Base-by-base conservation (phyloP, 139 green algal genomes). In the Tetraselmis striata region DNA sequence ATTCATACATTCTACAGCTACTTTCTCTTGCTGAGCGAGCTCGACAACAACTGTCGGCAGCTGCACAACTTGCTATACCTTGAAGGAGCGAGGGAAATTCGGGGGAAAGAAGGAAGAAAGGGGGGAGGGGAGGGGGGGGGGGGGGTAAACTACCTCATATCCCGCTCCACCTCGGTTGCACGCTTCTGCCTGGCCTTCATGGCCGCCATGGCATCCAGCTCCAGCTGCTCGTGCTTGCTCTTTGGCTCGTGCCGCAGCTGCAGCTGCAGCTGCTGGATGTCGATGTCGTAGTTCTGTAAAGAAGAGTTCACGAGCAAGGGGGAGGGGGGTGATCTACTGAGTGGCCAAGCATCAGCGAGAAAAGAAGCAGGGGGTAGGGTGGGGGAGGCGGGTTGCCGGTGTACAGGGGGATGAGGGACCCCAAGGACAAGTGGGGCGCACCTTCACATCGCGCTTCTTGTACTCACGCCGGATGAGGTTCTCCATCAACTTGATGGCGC, bases 361-460 rank as follows among this genome's bases (percentile, higher is more conserved):
- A n/a, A n/a, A n/a, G n/a, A n/a, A n/a, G n/a, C n/a, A n/a, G n/a
- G n/a, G n/a, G n/a, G n/a, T n/a, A n/a, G n/a, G n/a, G n/a, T n/a
- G n/a, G n/a, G n/a, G n/a, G n/a, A n/a, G n/a, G n/a, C n/a, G n/a
- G n/a, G n/a, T n/a, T n/a, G n/a, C n/a, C n/a, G n/a, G n/a, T n/a
- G n/a, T n/a, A n/a, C n/a, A n/a, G n/a, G n/a, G n/a, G n/a, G n/a
- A n/a, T n/a, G n/a, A n/a, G n/a, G n/a, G n/a, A n/a, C n/a, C n/a
- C n/a, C n/a, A n/a, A n/a, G n/a, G n/a, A n/a, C n/a, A n/a, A n/a
- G n/a, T n/a, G n/a, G n/a, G n/a, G n/a, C n/a, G n/a, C 77, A 95
- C 91, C 83, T 87, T 82, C 2, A 94, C 31, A 76, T 94, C 90
- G 2, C 90, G 80, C 86, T 97, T 97, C 25, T 91, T 90, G 28